phyloP scores from a whole-genome alignment of 495 filamentous ascomycete species.

The Friedmanniomyces endolithicus region DNA sequence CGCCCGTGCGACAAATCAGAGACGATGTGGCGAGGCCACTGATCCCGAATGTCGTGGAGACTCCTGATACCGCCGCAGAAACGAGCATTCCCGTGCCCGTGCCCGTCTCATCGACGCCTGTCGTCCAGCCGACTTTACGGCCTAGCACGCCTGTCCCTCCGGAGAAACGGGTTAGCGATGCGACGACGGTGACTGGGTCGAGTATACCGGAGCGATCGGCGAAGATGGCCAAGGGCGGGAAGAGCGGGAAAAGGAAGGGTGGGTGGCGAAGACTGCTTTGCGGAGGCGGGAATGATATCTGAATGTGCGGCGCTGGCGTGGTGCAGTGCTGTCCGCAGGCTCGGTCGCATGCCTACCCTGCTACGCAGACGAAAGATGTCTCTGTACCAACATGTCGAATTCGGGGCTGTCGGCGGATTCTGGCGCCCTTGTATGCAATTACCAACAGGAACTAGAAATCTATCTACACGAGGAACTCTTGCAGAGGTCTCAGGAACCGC shows the following conservation, averaged over 20 bases:
- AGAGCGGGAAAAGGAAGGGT: conserved; percentile 1
- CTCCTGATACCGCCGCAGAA: not conserved
- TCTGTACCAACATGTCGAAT: too few relatives aligned
- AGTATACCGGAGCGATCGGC: not conserved
- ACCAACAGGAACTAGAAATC: too few relatives aligned
- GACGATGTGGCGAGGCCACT: not conserved
- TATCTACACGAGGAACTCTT: too few relatives aligned
- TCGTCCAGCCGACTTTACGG: not conserved
- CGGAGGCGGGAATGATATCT: conserved; percentile 1
- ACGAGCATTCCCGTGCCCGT: not conserved
- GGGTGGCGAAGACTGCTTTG: conserved; percentile 10
- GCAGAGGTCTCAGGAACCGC: too few relatives aligned
- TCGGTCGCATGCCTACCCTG: too few relatives aligned
- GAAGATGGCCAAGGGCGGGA: not conserved
- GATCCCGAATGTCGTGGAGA: not conserved
- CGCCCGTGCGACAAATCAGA: not conserved
- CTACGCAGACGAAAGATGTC: too few relatives aligned
- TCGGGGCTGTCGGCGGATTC: too few relatives aligned
- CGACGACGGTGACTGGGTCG: not conserved
- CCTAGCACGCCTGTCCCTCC: not conserved
- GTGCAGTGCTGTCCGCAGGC: too few relatives aligned
- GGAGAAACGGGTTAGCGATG: conserved; percentile 1
- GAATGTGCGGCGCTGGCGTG: not conserved
- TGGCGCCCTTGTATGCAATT: too few relatives aligned
- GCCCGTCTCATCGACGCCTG: not conserved